Percentiles rank a stretch among this genome's conserved stretches.
These are phyloP conservation scores for Grifola frondosa DNA, from an alignment of 1,284 basidiomycete genomes.

Conservation along the genomic window DNA sequence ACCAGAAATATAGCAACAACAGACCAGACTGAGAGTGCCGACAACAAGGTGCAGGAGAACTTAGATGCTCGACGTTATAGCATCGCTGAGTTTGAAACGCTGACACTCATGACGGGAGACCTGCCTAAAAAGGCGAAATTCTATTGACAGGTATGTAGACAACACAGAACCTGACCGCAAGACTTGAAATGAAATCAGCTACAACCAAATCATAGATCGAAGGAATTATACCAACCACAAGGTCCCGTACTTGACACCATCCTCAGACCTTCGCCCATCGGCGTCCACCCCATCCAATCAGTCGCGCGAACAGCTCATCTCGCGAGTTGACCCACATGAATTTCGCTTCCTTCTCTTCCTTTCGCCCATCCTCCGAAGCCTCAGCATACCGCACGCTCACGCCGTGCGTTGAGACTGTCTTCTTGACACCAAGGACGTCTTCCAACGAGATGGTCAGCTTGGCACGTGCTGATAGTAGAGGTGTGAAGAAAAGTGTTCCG, in stretches of 20 bases:
- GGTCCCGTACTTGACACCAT: too few relatives aligned
- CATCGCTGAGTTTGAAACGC: slow-evolving; percentile 1
- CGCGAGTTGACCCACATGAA: slow-evolving; percentile 61
- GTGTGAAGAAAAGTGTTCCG: slow-evolving; percentile 51
- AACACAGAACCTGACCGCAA: too few relatives aligned
- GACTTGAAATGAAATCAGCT: too few relatives aligned
- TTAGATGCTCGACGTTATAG: background rate
- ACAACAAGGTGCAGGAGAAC: too few relatives aligned
- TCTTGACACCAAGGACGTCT: slow-evolving; percentile 56
- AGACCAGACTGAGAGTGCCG: too few relatives aligned
- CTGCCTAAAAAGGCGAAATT: slow-evolving; percentile 8
- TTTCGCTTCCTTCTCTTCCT: slow-evolving; percentile 45
- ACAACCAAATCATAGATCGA: background rate
- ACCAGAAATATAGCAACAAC: too few relatives aligned
- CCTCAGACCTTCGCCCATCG: slow-evolving; percentile 35
- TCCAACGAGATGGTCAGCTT: slow-evolving; percentile 46
- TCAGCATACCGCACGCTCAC: slow-evolving; percentile 49
- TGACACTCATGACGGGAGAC: slow-evolving; percentile 1
- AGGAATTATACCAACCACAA: too few relatives aligned
- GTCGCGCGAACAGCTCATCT: slow-evolving; percentile 65
- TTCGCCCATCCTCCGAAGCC: slow-evolving; percentile 23
- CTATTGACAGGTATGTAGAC: too few relatives aligned
- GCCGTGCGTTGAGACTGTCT: slow-evolving; percentile 52
- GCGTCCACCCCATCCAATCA: slow-evolving; percentile 50
- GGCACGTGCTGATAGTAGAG: slow-evolving; percentile 46